Base-by-base conservation (phyloP, 1,284 basidiomycete species). In the Mycena sp. region DNA sequence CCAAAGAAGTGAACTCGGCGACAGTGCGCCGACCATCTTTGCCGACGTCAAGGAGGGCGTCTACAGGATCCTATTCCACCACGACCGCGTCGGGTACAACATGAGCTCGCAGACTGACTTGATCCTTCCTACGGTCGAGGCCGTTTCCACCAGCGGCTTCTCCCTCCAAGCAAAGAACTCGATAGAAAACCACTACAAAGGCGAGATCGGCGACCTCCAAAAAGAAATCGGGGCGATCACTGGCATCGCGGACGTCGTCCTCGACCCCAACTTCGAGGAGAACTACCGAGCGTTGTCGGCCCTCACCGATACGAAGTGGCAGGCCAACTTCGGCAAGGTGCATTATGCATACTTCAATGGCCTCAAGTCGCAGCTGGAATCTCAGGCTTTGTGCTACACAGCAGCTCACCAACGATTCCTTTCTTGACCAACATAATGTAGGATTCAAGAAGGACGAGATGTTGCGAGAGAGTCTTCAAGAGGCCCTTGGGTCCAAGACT, bases 181-280 rank as follows among this genome's bases (percentile, higher is more conserved):
- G 26, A 77, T 80, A 58, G 69, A 72, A 19, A 64, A 66, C 12
- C 49, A 70, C 19, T 80, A 71, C 67, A 68, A 74, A 30, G 66
- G 61, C 19, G 70, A 76, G 46, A 70, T 76, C 40, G 74, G 72
- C 9, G 72, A 73, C 1, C 59, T 78, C 14, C 72, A 63, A 10
- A 57, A 70, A 55, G 67, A 73, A 37, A 74, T 80, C 23, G 72
- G 55, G 11, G 63, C 68, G 23, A 69, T 76, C 21, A 66, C 75
- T 23, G 71, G 63, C 28, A 67, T 78, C 35, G 65, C 71, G n/a
- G 74, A 78, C 32, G 65, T 79, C 32, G 61, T 73, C 46, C 72
- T 80, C 17, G 77, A 79, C 32, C 76, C 77, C 32, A 78, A 78
- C 65, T 78, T 78, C 48, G 76, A 77, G 49, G 74, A 72, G 46